Conservation (phyloP, 2,329 filamentous ascomycete species). For the Cadophora malorum region DNA sequence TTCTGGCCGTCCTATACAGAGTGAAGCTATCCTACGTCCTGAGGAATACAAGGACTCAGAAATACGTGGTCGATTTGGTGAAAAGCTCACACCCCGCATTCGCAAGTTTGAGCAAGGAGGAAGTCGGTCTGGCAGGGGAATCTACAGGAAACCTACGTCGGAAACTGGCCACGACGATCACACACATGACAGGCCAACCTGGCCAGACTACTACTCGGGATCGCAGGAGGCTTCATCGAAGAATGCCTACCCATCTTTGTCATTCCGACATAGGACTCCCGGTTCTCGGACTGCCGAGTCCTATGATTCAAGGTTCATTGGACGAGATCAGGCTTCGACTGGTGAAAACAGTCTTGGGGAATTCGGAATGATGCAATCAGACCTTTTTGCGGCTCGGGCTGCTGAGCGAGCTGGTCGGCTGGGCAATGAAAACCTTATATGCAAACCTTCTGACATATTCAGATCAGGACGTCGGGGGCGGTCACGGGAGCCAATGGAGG, state of each 20-base stretch:
- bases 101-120: neutral
- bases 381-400: neutral
- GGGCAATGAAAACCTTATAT: too few relatives aligned
- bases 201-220: neutral
- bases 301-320: neutral
- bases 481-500: neutral
- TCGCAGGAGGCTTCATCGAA: neutral
- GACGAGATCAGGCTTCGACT: neutral
- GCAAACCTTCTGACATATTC: neutral
- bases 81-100: conserved; percentile 5
- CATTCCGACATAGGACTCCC: neutral
- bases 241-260: conserved; percentile 2
- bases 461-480: neutral
- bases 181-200: neutral
- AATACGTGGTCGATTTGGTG: conserved; percentile 4
- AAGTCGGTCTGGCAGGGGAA: neutral
- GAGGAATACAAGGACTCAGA: neutral
- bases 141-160: neutral
- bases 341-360: neutral
- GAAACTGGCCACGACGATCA: neutral
- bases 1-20: neutral
- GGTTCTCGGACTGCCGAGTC: neutral
- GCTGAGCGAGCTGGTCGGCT: neutral
- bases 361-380: neutral
- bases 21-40: neutral